Evolutionary conservation across 169 alveolate species (phyloP).

Genomic region (Ophryocystis elektroscirrha): DNA sequence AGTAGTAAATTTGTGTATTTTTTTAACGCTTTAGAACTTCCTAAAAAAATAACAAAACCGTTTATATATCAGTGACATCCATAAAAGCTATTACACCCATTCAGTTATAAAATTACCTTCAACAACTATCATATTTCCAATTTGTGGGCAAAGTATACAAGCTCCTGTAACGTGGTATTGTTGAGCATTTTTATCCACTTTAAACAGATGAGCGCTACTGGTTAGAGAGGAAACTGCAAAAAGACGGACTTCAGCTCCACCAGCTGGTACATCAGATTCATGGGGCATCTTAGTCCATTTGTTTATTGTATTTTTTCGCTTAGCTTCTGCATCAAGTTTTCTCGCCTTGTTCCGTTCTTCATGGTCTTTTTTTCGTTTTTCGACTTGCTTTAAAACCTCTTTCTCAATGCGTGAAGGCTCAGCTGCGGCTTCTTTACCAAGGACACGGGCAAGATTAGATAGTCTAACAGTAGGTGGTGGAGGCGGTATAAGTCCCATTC

Average conservation of each 20-base stretch:
- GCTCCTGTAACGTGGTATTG: constrained; percentile 64
- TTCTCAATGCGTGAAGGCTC: constrained; percentile 56
- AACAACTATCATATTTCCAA: constrained; percentile 27
- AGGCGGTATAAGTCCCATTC: constrained; percentile 61
- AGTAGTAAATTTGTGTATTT: constrained; percentile 34
- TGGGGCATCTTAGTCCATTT: constrained; percentile 42
- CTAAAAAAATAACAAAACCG: constrained; percentile 18
- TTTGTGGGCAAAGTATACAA: constrained; percentile 39
- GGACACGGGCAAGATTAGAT: constrained; percentile 51
- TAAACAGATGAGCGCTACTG: background rate
- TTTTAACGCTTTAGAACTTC: constrained; percentile 30
- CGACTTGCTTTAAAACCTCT: constrained; percentile 52
- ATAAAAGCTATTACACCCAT: background rate
- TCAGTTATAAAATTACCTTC: constrained; percentile 18
- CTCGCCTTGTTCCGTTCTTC: constrained; percentile 43
- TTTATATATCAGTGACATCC: constrained; percentile 4
- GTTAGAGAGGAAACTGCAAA: background rate
- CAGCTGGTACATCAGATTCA: background rate
- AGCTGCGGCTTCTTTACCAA: constrained; percentile 44
- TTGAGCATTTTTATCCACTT: constrained; percentile 54
- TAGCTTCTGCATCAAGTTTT: constrained; percentile 41
- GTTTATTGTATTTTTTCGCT: constrained; percentile 39
- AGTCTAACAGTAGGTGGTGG: constrained; percentile 61
- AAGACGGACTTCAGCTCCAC: background rate
- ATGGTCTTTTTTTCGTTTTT: constrained; percentile 48